Percentiles rank a stretch among this genome's conserved stretches.
Conservation (phyloP, 495 filamentous ascomycete genomes). For the Aspergillus bertholletiae region DNA sequence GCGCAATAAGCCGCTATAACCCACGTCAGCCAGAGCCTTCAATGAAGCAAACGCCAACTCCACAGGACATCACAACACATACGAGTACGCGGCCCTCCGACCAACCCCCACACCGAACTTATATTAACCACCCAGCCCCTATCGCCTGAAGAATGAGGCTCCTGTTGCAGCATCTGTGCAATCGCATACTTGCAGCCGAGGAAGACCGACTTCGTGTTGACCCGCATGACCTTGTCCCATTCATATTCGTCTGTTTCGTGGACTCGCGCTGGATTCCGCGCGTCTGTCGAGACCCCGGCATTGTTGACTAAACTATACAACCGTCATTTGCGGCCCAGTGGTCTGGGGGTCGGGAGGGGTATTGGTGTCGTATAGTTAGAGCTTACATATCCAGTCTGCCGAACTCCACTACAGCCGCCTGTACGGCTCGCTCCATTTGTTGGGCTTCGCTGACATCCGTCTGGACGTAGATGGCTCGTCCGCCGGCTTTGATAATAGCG, state of each 20-base stretch:
- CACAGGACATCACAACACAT: too few species aligned
- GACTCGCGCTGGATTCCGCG: conserved; percentile 12
- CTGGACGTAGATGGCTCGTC: conserved; percentile 35
- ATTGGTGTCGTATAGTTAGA: neutral
- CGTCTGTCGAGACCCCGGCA: conserved; percentile 37
- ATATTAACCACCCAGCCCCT: conserved; percentile 55
- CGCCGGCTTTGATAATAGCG: conserved; percentile 26
- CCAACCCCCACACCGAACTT: conserved; percentile 39
- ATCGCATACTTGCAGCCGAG: conserved; percentile 47
- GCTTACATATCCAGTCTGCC: conserved; percentile 45
- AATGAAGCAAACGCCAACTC: too few species aligned
- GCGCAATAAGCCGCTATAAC: conserved; percentile 45
- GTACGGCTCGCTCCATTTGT: conserved; percentile 30
- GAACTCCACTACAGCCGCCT: conserved; percentile 27
- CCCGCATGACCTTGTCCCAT: conserved; percentile 37
- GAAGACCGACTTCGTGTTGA: conserved; percentile 45
- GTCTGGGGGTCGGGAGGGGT: neutral
- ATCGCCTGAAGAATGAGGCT: conserved; percentile 34
- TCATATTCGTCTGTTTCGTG: conserved; percentile 32
- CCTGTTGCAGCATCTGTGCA: conserved; percentile 50
- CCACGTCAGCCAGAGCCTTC: too few species aligned
- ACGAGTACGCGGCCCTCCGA: conserved; percentile 19
- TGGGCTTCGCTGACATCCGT: conserved; percentile 30
- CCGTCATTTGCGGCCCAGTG: neutral
- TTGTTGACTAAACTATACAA: conserved; percentile 47